Conservation (phyloP, 345 rosid species). For the Geranium brycei region DNA sequence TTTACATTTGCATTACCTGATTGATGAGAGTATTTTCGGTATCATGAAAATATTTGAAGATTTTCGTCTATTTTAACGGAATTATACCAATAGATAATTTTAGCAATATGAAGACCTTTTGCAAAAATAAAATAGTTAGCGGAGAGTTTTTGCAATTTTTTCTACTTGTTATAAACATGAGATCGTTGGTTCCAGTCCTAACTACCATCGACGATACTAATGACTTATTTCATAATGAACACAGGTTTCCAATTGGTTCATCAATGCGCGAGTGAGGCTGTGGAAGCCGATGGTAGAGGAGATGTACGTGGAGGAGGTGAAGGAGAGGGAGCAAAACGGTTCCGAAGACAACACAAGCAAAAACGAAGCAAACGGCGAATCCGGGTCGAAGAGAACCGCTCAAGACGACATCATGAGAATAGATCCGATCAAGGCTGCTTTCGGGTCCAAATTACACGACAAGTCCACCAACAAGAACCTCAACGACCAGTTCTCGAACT, state of each 20-base stretch:
- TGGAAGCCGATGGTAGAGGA: conserved; percentile 94
- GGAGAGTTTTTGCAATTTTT: too few species aligned
- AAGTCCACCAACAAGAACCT: conserved; percentile 5
- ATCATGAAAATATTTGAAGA: too few species aligned
- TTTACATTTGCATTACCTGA: too few species aligned
- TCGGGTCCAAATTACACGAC: background rate
- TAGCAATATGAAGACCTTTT: too few species aligned
- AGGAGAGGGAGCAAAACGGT: conserved; percentile 24
- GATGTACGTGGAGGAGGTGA: conserved; percentile 53
- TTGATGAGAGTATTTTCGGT: too few species aligned
- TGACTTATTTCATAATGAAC: too few species aligned
- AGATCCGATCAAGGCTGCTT: background rate
- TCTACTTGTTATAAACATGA: too few species aligned
- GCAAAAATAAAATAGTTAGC: too few species aligned
- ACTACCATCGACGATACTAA: too few species aligned
- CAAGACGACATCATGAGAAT: background rate
- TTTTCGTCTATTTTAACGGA: too few species aligned
- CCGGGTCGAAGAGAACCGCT: conserved; percentile 3
- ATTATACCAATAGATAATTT: too few species aligned
- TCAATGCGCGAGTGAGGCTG: conserved; percentile 69
- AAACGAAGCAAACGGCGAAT: conserved; percentile 10
- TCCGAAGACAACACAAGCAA: conserved; percentile 13
- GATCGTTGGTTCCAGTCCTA: too few species aligned
- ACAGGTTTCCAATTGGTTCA: conserved; percentile 68
- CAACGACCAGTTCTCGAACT: conserved; percentile 18